Percentiles rank a stretch among this genome's conserved stretches.
Conservation (phyloP, 495 filamentous ascomycete species). For the Neurospora sp. region DNA sequence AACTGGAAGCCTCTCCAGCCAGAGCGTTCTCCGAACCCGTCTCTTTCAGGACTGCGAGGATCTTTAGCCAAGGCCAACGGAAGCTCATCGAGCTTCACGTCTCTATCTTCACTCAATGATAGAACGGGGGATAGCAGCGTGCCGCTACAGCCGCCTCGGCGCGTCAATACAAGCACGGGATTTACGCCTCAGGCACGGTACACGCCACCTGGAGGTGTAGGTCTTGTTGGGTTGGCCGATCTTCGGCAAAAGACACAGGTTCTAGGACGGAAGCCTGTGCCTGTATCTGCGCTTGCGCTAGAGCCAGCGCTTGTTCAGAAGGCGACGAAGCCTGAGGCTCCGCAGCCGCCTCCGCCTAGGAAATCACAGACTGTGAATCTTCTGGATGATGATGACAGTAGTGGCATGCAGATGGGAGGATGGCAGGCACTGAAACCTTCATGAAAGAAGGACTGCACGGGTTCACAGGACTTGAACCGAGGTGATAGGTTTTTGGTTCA, state of each 20-base stretch:
- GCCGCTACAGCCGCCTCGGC: slow-evolving; percentile 8
- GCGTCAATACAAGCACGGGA: slow-evolving; percentile 9
- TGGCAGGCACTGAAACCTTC: slow-evolving; percentile 41
- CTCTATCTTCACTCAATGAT: slow-evolving; percentile 1
- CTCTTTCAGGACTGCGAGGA: background rate
- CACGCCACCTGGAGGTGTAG: slow-evolving; percentile 13
- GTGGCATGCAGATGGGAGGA: slow-evolving; percentile 27
- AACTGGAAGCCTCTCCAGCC: background rate
- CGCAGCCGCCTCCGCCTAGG: slow-evolving; percentile 15
- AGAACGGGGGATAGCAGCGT: background rate
- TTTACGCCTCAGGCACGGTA: slow-evolving; percentile 1
- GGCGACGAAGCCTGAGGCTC: background rate
- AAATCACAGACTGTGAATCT: slow-evolving; percentile 24
- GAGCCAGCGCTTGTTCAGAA: background rate
- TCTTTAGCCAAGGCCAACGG: background rate
- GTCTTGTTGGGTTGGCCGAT: slow-evolving; percentile 12
- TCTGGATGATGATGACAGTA: slow-evolving; percentile 29
- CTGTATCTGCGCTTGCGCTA: background rate
- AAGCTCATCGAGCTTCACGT: background rate
- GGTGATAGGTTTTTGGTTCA: background rate
- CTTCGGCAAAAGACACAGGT: slow-evolving; percentile 6
- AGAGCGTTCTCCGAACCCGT: slow-evolving; percentile 2
- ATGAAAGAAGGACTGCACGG: background rate
- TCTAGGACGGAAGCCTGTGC: slow-evolving; percentile 11
- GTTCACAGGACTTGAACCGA: background rate